These are phyloP conservation scores for Mortierella sp. DNA, from an alignment of 371 early-diverging fungal genomes.

Conservation along the genomic window DNA sequence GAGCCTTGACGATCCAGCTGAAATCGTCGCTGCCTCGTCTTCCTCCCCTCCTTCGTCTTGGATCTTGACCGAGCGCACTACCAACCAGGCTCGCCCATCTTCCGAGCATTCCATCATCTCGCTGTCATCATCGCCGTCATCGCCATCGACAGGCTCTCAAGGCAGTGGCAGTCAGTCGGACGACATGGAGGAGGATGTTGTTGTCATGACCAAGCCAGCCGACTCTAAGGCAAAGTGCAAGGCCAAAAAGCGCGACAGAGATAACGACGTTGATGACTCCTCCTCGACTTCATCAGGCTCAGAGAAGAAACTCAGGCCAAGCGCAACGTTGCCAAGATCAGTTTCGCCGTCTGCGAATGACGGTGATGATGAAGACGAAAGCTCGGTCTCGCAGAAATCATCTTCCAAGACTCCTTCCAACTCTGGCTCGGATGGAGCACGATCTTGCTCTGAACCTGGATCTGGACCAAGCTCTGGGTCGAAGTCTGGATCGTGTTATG, in stretches of 20 bases:
- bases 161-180: background rate
- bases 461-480: background rate
- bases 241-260: background rate
- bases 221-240: background rate
- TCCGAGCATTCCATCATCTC: background rate
- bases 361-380: background rate
- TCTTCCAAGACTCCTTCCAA: background rate
- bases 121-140: background rate
- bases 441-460: background rate
- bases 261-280: background rate
- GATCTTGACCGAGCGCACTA: background rate
- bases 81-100: background rate
- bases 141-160: background rate
- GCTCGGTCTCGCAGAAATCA: background rate
- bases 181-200: background rate
- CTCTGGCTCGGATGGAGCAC: background rate
- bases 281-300: background rate
- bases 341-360: background rate
- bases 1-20: no score
- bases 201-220: no score
- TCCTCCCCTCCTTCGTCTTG: background rate
- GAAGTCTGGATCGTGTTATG: background rate
- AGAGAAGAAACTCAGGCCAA: background rate
- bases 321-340: background rate
- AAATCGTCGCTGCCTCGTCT: background rate